Evolutionary conservation across 176 grass and related monocot genomes (phyloP).

Genomic region (Oryza coarctata): DNA sequence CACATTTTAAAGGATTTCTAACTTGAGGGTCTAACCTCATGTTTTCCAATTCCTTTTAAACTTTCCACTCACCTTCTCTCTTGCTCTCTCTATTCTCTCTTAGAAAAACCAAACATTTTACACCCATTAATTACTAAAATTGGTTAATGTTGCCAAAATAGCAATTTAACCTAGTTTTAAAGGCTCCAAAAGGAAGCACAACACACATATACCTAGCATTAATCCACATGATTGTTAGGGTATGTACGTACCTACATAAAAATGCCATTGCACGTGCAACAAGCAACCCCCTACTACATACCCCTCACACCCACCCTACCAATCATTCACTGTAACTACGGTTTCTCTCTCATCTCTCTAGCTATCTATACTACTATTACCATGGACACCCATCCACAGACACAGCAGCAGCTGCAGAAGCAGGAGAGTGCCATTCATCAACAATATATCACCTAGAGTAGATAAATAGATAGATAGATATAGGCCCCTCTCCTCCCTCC

Average conservation of each 20-base stretch:
- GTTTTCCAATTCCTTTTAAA: too few species aligned
- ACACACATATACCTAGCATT: neutral
- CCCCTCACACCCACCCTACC: constrained; percentile 24
- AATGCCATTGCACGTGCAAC: constrained; percentile 44
- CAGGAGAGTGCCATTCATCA: too few species aligned
- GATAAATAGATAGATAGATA: neutral
- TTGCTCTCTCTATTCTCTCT: too few species aligned
- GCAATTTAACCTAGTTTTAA: too few species aligned
- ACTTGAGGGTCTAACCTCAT: too few species aligned
- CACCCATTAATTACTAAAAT: too few species aligned
- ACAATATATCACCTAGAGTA: neutral
- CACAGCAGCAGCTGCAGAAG: neutral
- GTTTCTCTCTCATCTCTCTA: constrained; percentile 1
- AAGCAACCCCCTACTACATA: neutral
- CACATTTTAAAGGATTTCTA: too few species aligned
- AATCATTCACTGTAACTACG: constrained; percentile 41
- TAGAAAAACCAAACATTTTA: too few species aligned
- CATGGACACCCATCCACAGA: neutral
- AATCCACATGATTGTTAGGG: constrained; percentile 34
- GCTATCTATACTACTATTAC: constrained; percentile 46
- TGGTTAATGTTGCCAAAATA: too few species aligned
- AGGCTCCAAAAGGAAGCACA: too few species aligned
- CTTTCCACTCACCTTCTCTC: too few species aligned
- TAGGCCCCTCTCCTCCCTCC: constrained; percentile 19
- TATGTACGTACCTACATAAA: constrained; percentile 22